These are phyloP conservation scores for Trichoderma aggressivum DNA, from an alignment of 2,329 filamentous ascomycete species.

Conservation along the genomic window DNA sequence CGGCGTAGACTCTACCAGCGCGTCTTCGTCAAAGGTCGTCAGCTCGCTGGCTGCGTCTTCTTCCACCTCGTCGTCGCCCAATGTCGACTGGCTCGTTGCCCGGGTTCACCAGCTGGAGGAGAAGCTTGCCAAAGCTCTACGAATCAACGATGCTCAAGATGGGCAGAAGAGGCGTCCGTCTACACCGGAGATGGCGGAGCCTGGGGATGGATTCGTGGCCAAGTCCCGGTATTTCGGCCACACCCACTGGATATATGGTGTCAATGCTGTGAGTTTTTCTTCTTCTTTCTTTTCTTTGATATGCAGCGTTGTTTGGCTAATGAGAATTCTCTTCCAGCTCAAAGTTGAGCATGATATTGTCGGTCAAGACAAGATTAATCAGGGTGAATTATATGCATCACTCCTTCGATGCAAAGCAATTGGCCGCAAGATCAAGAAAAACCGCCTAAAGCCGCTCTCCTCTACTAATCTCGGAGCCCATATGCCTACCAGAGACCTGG, in stretches of 20 bases:
- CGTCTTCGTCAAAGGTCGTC: conserved; percentile 26
- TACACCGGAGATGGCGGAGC: conserved; percentile 17
- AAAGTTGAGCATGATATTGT: conserved; percentile 29
- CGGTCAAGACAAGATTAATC: conserved; percentile 26
- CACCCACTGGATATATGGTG: conserved; percentile 50
- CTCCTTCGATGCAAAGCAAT: conserved; percentile 42
- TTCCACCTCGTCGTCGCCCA: conserved; percentile 24
- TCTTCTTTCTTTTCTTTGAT: background rate
- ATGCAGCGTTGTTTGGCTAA: background rate
- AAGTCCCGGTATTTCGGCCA: conserved; percentile 47
- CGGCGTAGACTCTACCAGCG: background rate
- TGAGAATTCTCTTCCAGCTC: conserved; percentile 25
- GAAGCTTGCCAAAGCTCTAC: conserved; percentile 34
- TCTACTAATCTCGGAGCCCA: conserved; percentile 38
- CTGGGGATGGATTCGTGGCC: conserved; percentile 36
- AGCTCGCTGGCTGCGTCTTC: conserved; percentile 26
- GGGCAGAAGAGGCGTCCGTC: background rate
- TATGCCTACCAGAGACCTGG: conserved; percentile 39
- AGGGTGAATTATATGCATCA: conserved; percentile 31
- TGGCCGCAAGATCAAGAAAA: conserved; percentile 41
- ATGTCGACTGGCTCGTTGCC: conserved; percentile 35
- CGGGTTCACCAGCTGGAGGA: conserved; percentile 44
- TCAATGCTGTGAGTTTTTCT: conserved; percentile 37
- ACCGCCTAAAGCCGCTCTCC: conserved; percentile 35
- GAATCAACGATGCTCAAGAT: conserved; percentile 24